Evolutionary conservation across 768 basidiomycete genomes (phyloP).

Genomic region (Naganishia antarctica): DNA sequence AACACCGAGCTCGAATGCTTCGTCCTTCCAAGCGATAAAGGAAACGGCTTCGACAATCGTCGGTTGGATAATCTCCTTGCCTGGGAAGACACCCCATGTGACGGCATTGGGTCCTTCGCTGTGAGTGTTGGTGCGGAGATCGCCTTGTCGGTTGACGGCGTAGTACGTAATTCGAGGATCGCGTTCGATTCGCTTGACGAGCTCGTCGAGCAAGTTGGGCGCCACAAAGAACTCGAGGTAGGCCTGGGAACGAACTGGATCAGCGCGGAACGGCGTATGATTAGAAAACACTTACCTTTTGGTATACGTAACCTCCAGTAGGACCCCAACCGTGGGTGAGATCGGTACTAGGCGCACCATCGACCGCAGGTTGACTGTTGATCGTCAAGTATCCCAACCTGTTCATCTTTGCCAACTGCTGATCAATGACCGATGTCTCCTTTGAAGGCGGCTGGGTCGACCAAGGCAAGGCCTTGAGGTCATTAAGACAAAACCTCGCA

Average conservation of each 20-base stretch:
- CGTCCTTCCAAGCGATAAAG: constrained; percentile 99
- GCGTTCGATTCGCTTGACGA: constrained; percentile 75
- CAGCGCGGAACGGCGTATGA: neutral
- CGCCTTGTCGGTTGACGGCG: constrained; percentile 91
- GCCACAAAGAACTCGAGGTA: constrained; percentile 94
- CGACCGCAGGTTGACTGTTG: constrained; percentile 94
- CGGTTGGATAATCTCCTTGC: constrained; percentile 91
- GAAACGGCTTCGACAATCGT: constrained; percentile 95
- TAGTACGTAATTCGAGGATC: constrained; percentile 91
- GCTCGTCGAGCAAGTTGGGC: constrained; percentile 64
- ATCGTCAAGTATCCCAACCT: constrained; percentile 89
- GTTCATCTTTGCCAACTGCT: constrained; percentile 63
- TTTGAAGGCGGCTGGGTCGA: constrained; percentile 48
- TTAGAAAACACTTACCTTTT: constrained; percentile 61
- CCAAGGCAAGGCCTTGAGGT: constrained; percentile 48
- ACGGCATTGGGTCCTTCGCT: constrained; percentile 97
- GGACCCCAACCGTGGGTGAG: constrained; percentile 90
- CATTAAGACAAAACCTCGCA: constrained; percentile 47
- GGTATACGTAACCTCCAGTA: constrained; percentile 86
- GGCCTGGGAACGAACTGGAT: constrained; percentile 56
- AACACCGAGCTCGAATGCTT: constrained; percentile 83
- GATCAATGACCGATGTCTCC: constrained; percentile 49
- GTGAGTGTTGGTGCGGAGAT: constrained; percentile 88
- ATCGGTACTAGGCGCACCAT: constrained; percentile 79
- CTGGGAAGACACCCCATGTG: constrained; percentile 97